Conservation (phyloP, 2,329 filamentous ascomycete genomes). For the Ilyonectria destructans region DNA sequence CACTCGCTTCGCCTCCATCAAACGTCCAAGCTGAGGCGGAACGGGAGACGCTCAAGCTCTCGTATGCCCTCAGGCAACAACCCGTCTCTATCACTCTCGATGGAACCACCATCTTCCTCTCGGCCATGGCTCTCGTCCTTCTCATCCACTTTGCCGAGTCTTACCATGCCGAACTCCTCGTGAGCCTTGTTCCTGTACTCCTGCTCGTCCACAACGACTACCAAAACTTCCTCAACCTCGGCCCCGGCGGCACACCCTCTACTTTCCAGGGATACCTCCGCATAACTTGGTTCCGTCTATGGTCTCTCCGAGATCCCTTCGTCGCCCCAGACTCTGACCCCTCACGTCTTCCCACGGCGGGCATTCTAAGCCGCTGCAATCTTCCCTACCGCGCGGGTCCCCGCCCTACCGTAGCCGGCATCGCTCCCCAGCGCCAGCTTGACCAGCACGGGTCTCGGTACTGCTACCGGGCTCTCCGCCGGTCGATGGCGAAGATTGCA, state of each 20-base stretch:
- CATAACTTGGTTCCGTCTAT: slow-evolving; percentile 81
- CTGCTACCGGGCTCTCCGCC: slow-evolving; percentile 71
- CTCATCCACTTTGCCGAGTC: slow-evolving; percentile 68
- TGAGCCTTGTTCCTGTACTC: slow-evolving; percentile 65
- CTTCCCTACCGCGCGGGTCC: slow-evolving; percentile 76
- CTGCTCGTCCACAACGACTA: slow-evolving; percentile 80
- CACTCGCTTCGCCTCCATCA: slow-evolving; percentile 42
- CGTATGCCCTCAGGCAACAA: slow-evolving; percentile 58
- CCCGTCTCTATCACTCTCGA: slow-evolving; percentile 70
- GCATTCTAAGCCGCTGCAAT: slow-evolving; percentile 68
- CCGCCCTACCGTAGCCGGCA: slow-evolving; percentile 79
- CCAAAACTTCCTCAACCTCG: slow-evolving; percentile 81
- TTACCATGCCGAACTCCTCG: slow-evolving; percentile 64
- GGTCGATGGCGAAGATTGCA: slow-evolving; percentile 68
- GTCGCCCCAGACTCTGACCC: slow-evolving; percentile 69
- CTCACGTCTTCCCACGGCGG: slow-evolving; percentile 67
- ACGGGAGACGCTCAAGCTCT: slow-evolving; percentile 41
- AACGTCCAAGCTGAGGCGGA: slow-evolving; percentile 42
- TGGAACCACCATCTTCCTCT: slow-evolving; percentile 63
- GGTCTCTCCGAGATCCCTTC: slow-evolving; percentile 81
- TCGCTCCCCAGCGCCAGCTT: slow-evolving; percentile 86
- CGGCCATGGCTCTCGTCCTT: slow-evolving; percentile 64
- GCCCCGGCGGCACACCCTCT: slow-evolving; percentile 85
- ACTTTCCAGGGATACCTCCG: slow-evolving; percentile 82
- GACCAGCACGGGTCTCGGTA: slow-evolving; percentile 73